Percentiles rank a stretch among this genome's conserved stretches.
Evolutionary conservation across 148 eudicot genomes (phyloP).

Genomic region (Vaccinium darrowii): DNA sequence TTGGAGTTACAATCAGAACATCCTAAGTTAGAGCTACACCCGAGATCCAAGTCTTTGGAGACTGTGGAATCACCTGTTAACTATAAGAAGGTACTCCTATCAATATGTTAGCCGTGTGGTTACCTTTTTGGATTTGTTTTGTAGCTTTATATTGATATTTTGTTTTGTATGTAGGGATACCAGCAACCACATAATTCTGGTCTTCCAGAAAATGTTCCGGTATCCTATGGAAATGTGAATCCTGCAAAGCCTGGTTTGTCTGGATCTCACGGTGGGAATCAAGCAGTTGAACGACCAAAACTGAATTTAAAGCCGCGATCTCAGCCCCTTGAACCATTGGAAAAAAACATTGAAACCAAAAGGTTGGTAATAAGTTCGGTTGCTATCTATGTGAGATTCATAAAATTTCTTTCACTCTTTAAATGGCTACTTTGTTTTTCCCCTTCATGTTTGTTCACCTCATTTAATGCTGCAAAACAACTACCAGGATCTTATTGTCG

Average conservation of each 20-base stretch:
- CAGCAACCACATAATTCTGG: constrained; percentile 35
- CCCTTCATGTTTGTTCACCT: neutral
- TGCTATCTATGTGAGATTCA: neutral
- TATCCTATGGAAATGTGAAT: constrained; percentile 30
- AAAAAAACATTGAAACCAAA: constrained; percentile 37
- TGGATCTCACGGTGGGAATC: constrained; percentile 44
- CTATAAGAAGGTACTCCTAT: constrained; percentile 50
- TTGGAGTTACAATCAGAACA: constrained; percentile 43
- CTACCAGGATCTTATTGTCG: neutral
- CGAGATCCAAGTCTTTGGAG: constrained; percentile 72
- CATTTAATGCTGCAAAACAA: neutral
- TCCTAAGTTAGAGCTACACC: constrained; percentile 79
- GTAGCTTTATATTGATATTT: neutral
- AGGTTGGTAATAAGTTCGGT: constrained; percentile 41
- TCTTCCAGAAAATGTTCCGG: constrained; percentile 33
- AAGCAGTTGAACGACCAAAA: constrained; percentile 66
- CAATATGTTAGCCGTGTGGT: neutral
- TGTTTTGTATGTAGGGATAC: constrained; percentile 30
- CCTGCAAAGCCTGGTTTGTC: constrained; percentile 30
- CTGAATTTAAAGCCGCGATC: constrained; percentile 76
- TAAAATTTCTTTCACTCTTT: neutral
- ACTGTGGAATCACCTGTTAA: constrained; percentile 43
- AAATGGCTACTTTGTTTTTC: neutral
- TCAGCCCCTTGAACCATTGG: constrained; percentile 50
- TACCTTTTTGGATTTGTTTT: neutral